Percentiles rank a stretch among this genome's conserved stretches.
Conservation (phyloP, 192 early-diverging fungal species). For the Podila minutissima region DNA sequence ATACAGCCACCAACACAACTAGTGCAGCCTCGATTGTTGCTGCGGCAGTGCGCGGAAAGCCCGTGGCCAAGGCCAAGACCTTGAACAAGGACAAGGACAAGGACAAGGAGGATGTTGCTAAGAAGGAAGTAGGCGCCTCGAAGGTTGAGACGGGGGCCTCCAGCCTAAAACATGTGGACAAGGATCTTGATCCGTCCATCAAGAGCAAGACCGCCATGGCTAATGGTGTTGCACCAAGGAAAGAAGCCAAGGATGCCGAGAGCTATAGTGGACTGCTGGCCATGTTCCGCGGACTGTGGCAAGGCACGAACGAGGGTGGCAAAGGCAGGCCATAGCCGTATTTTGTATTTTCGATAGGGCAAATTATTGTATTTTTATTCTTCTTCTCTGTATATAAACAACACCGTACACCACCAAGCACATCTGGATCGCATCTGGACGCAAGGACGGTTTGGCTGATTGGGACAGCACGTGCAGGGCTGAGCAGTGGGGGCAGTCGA, state of each 20-base stretch:
- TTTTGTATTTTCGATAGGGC: neutral
- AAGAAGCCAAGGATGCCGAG: neutral
- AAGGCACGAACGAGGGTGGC: conserved; percentile 1
- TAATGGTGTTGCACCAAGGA: neutral
- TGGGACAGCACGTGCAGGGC: neutral
- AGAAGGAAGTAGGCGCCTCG: neutral
- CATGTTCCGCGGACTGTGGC: conserved; percentile 44
- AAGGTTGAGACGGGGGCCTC: neutral
- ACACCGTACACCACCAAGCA: too few species aligned
- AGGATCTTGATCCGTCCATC: too few species aligned
- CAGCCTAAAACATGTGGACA: neutral
- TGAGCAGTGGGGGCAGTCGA: neutral
- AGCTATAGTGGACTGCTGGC: conserved; percentile 25
- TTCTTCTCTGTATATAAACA: neutral
- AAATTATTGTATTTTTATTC: neutral
- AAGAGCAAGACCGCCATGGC: neutral
- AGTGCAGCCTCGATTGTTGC: neutral
- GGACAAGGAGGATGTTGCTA: neutral
- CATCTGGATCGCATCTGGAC: too few species aligned
- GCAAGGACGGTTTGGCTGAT: neutral
- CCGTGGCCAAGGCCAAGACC: neutral
- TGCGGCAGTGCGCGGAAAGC: neutral
- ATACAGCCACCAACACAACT: neutral
- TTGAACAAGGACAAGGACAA: neutral
- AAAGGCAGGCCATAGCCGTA: conserved; percentile 3